Percentiles rank a stretch among this genome's conserved stretches.
phyloP scores from a whole-genome alignment of 2,329 filamentous ascomycete species.

The Thermomyces lanuginosus region DNA sequence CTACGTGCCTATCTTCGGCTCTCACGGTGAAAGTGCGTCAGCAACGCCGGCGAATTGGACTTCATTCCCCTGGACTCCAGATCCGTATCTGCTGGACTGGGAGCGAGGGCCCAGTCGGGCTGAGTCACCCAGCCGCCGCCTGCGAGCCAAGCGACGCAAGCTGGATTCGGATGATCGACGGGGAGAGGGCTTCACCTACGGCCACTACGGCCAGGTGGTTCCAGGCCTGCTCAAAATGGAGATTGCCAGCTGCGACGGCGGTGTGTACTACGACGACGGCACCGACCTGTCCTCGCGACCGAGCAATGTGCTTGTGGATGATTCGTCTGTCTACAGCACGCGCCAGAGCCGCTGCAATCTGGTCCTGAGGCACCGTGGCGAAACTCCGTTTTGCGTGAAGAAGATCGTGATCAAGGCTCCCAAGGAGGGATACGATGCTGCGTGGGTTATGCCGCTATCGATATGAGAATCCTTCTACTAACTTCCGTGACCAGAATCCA shows the following conservation, averaged over 20 bases:
- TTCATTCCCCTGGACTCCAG: too few relatives aligned
- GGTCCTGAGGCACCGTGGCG: conserved; percentile 63
- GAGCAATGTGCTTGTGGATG: conserved; percentile 70
- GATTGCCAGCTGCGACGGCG: conserved; percentile 76
- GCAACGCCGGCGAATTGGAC: too few relatives aligned
- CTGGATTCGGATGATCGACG: conserved; percentile 46
- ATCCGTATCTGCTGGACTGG: conserved; percentile 1
- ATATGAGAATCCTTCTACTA: neutral
- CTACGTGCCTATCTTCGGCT: too few relatives aligned
- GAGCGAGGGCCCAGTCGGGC: conserved; percentile 1
- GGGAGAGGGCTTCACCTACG: conserved; percentile 54
- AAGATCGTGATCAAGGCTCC: conserved; percentile 82
- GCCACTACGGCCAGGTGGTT: conserved; percentile 73
- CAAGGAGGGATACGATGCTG: conserved; percentile 62
- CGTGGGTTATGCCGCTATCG: conserved; percentile 41
- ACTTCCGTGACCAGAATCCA: conserved; percentile 46
- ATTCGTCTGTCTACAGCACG: conserved; percentile 77
- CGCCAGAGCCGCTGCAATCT: conserved; percentile 79
- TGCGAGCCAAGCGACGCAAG: conserved; percentile 50
- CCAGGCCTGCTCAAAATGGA: conserved; percentile 71
- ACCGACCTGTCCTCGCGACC: conserved; percentile 43
- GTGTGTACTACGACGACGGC: conserved; percentile 47
- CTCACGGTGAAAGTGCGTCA: too few relatives aligned
- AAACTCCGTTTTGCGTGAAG: conserved; percentile 64
- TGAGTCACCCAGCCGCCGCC: conserved; percentile 29